Evolutionary conservation across 1,284 basidiomycete species (phyloP), one percentile per base, ranked within the genome.

Genomic region (Psilocybe mexicana): DNA sequence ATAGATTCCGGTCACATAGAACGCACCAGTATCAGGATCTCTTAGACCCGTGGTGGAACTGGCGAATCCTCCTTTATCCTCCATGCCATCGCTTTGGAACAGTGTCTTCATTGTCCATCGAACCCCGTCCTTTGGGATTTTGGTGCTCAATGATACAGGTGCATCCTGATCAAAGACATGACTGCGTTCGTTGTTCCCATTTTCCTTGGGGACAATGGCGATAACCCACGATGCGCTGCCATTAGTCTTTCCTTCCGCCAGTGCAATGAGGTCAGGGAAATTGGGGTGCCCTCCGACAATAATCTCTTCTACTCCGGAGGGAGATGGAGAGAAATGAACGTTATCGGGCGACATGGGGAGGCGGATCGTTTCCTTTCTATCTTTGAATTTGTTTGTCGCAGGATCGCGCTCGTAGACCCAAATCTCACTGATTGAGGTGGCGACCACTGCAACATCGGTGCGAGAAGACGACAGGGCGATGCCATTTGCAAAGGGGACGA

Each of bases 401-500:
- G 71, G 57, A 61, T 81, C 67, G 26, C 82, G 75, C 33, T 70
- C 61, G 74, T 86, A 90, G 55, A 90, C 67, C 38, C 70, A 65
- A 25, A 90, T 71, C 42, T 76, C 66, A 49, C 72, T 76, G 18
- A 76, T 67, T 0, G 80, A 75, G 18, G 82, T 84, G 1, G 84
- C 79, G 2, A 83, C 80, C 26, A 91, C 69, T 1, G 86, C 85
- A 11, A 88, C 71, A 24, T 78, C 72, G 0, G 69, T 67, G 1
- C 77, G 78, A 2, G 76, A 70, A 0, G 79, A 79, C 0, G 84
- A 86, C 43, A 88, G 58, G 0, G 85, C 75, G 51, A 90, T 62
- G 33, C 89, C 89, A 64, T 91, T 91, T 5, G 88, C 74, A 68
- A 89, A 90, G 0, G 88, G 71, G 12, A 88, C 71, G 52, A 80